Base-by-base conservation (phyloP, 495 filamentous ascomycete species). In the Amorphotheca resinae region DNA sequence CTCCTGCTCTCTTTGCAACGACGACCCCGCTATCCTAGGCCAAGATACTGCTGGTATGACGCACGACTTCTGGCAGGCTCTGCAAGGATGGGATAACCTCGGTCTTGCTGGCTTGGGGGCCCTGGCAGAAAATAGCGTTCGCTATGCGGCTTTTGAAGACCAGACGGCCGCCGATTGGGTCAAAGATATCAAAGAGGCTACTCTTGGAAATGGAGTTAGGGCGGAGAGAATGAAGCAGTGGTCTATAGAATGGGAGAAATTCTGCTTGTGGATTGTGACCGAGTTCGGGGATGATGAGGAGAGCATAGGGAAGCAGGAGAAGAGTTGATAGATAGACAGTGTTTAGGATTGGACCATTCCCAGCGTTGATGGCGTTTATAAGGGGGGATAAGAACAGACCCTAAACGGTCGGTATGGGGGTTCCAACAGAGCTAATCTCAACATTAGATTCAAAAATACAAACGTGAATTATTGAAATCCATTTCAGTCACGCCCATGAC, bases 31-130 rank as follows among this genome's bases (percentile, higher is more conserved):
- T 0, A 77, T 93, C 33, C 67, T 87, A 2, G 86, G 85, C 4
- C 83, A 88, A 47, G 79, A 80, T 42, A 69, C 63, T 12, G 82
- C 77, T 25, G 83, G 82, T 17, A 74, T 87, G 65, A 87, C 82
- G 3, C 79, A 91, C 59, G 85, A 93, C 55, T 93, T 89, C 61
- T 95, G 87, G 87, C 84, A 89, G 59, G 82, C 82, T 4, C 62
- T 96, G 30, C 50, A 56, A 39, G 54, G 50, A 4, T 53, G 54
- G 53, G 76, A 93, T 42, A 89, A 85, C 49, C 70, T 94, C 18
- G 91, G 87, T 11, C 60, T 93, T 18, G 82, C 79, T 14, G 85
- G 84, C 0, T 61, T 89, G 30, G 89, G 86, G 3, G 79, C 79
- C 51, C 68, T 98, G 52, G 89, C 84, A 11, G 86, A 95, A 66